Evolutionary conservation across 1,139 yeast species (phyloP), one percentile per base, ranked within the genome.

Genomic region (Lizanozyma gosingica): DNA sequence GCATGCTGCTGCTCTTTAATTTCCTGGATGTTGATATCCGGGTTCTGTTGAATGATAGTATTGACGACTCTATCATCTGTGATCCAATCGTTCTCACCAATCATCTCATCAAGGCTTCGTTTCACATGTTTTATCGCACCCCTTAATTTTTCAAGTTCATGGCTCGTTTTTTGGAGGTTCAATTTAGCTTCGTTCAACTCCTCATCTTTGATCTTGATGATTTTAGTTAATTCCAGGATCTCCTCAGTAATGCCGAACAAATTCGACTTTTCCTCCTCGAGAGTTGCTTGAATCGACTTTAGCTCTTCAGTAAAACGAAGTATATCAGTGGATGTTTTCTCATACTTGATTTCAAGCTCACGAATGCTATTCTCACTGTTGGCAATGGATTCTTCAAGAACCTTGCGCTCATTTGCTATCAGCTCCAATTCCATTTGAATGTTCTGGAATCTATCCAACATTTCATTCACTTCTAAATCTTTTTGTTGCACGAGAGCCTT

Each of bases 231-330:
- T 44, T 83, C 90, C 35, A 69, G 71, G 39, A 88, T 67, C 55
- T 90, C 97, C 45, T 84, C 94, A 55, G 84, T 82, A 38, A 86
- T 69, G 2, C 92, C 92, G 36, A 80, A 54, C 40, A 84, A 61
- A 41, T 74, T 76, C 6, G 78, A 71, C 48, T 73, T 76, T 53
- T 86, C 95, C 17, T 68, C 74, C 18, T 80, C 83, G 17, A 83
- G 65, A 39, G 67, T 63, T 1, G 63, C 61, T 37, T 65, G 65
- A 1, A 73, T 57, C 0, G 63, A 56, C 1, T 52, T 58, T 14
- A 77, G 61, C 27, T 62, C 54, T 0, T 54, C 54, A 2, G 52
- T 54, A 1, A 63, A 46, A 2, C 55, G 59, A 4, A 47, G 49
- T 2, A 73, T 53, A 16, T 65, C 62, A 3, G 46, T 42, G 14